Evolutionary conservation across 2,329 filamentous ascomycete genomes (phyloP), one percentile per base, ranked within the genome.

Genomic region (Claviceps citrina): DNA sequence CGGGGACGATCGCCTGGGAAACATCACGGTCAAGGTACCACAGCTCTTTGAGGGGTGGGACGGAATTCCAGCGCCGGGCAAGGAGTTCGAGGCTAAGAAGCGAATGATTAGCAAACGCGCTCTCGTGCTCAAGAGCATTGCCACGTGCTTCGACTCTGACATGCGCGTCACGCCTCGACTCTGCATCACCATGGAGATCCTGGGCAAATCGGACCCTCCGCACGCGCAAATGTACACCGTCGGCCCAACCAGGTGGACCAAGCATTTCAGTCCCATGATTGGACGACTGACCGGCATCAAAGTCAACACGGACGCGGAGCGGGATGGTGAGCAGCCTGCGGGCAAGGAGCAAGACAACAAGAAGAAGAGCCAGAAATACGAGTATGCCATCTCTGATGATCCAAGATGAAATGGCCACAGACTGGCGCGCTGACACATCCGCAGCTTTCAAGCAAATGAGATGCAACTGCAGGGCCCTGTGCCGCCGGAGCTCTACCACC

Each of bases 391-490:
- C 20, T 5, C 15, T n/a, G 13, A 4, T n/a, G n/a, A n/a, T n/a
- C n/a, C n/a, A n/a, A n/a, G n/a, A n/a, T n/a, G n/a, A n/a, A n/a
- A 13, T 13, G n/a, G 15, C 24, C 18, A 4, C 12, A 20, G 13
- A 26, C 41, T 42, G 13, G 38, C 22, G 26, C 5, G 13, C 20
- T n/a, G 28, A 39, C 30, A n/a, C 20, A n/a, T 31, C 1, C 4
- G 1, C 51, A 87, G 83, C 59, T 96, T 96, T 61, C 87, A 94
- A 67, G 84, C 89, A 30, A 87, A 85, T 56, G 82, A 95, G 57
- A 78, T 95, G 52, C 89, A 95, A 56, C 70, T 96, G 7, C 68
- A 73, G 34, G 89, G 89, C 0, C 89, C 89, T 0, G 80, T 91
- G 0, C 87, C 89, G 0, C 65, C 75, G 2, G 67, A 77, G 45